Percentiles rank a stretch among this genome's conserved stretches.
These are phyloP conservation scores for Gymnopilus dilepis DNA, from an alignment of 768 basidiomycete species.

Conservation along the genomic window DNA sequence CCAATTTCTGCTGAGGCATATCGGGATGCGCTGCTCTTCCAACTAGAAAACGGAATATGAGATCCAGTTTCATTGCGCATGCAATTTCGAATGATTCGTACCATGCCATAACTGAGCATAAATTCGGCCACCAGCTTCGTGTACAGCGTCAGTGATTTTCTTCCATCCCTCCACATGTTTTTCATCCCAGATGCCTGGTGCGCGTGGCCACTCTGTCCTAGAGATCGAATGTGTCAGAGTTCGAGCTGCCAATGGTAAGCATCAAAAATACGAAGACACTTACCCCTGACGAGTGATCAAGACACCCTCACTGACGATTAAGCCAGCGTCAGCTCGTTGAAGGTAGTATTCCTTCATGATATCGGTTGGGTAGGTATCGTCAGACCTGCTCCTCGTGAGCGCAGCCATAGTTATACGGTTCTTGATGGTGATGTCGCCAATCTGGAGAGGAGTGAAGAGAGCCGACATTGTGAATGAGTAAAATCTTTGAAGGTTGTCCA, in stretches of 20 bases:
- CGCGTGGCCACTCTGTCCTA: background rate
- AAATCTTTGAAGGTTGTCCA: too few relatives aligned
- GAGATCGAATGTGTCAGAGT: background rate
- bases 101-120: constrained; percentile 1
- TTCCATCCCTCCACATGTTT: background rate
- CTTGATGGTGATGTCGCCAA: background rate
- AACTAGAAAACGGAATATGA: background rate
- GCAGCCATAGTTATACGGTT: background rate
- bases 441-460: constrained; percentile 1
- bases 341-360: background rate
- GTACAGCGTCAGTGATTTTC: background rate
- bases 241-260: background rate
- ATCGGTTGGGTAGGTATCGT: background rate
- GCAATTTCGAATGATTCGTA: background rate
- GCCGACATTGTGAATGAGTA: background rate
- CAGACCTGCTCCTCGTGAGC: background rate
- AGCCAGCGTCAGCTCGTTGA: background rate
- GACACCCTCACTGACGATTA: background rate
- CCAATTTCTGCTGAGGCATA: background rate
- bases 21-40: background rate
- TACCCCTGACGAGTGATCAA: background rate
- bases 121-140: background rate
- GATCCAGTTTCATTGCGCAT: too few relatives aligned
- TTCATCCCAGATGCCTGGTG: background rate
- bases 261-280: background rate